Evolutionary conservation across 306 rosid species (phyloP).

Genomic region (Cotoneaster glaucophyllus): DNA sequence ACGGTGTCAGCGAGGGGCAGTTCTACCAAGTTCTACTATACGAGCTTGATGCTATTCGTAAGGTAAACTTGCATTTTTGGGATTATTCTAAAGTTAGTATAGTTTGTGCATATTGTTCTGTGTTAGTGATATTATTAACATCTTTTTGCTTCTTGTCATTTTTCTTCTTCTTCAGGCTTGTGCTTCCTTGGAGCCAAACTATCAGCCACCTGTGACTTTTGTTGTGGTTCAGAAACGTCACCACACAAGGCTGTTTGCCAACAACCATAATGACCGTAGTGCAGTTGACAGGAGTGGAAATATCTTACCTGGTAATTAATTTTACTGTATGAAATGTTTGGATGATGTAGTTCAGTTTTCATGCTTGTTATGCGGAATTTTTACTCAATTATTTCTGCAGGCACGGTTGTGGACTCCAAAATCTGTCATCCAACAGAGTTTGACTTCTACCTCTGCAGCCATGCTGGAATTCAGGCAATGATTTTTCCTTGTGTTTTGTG

Average conservation of each 20-base stretch:
- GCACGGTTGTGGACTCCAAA: conserved; percentile 92
- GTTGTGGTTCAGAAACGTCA: conserved; percentile 98
- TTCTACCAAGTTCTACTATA: conserved; percentile 87
- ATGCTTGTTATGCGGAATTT: not conserved
- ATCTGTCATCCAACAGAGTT: conserved; percentile 95
- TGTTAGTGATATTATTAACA: not conserved
- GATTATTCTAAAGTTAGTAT: not conserved
- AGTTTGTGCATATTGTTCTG: not conserved
- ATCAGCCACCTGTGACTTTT: conserved; percentile 97
- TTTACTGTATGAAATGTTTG: not conserved
- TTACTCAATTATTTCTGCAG: conserved; percentile 29
- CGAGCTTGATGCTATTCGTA: conserved; percentile 93
- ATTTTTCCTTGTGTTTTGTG: not conserved
- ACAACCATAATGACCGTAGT: conserved; percentile 54
- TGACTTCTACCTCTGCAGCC: conserved; percentile 89
- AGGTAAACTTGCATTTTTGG: conserved; percentile 30
- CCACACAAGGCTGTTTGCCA: conserved; percentile 86
- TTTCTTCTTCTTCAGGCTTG: conserved; percentile 53
- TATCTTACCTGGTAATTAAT: conserved; percentile 71
- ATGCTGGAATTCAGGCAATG: conserved; percentile 89
- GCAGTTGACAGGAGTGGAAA: conserved; percentile 86
- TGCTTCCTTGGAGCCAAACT: conserved; percentile 83
- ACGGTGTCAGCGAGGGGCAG: conserved; percentile 96
- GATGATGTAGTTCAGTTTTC: not conserved
- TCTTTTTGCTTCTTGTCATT: not conserved